Evolutionary conservation across 225 moss, liverwort and hornwort genomes (phyloP).

Genomic region (Sphagnum contortum): DNA sequence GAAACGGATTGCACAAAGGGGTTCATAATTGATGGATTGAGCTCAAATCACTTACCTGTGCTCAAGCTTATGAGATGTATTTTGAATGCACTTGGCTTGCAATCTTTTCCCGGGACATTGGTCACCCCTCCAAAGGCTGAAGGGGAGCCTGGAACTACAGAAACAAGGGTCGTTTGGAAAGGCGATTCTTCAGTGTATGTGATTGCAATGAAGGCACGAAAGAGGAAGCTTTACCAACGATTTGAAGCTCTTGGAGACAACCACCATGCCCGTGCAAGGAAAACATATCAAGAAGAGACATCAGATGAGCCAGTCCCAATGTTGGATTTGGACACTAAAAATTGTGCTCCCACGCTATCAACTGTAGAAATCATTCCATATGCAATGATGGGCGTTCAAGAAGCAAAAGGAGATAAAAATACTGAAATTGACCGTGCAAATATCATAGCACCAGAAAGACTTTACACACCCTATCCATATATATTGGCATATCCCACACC

Average conservation of each 20-base stretch:
- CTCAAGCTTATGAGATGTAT: slow-evolving; percentile 38
- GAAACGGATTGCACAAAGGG: slow-evolving; percentile 39
- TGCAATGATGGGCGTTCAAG: too few relatives aligned
- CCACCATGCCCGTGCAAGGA: slow-evolving; percentile 39
- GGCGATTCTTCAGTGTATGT: slow-evolving; percentile 37
- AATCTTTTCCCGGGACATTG: slow-evolving; percentile 20
- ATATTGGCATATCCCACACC: slow-evolving; percentile 47
- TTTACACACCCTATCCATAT: slow-evolving; percentile 59
- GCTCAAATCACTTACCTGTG: slow-evolving; percentile 33
- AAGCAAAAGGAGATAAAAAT: neutral
- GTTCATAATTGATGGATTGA: slow-evolving; percentile 67
- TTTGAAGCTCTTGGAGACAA: slow-evolving; percentile 46
- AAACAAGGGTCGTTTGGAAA: slow-evolving; percentile 37
- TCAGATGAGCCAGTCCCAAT: too few relatives aligned
- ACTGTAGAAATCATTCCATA: too few relatives aligned
- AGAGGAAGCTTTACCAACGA: slow-evolving; percentile 35
- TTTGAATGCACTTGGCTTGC: slow-evolving; percentile 40
- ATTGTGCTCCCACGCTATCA: too few relatives aligned
- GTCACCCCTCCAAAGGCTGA: neutral
- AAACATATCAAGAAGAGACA: neutral
- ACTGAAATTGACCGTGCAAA: slow-evolving; percentile 18
- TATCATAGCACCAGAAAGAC: slow-evolving; percentile 18
- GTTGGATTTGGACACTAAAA: too few relatives aligned
- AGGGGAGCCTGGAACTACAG: neutral
- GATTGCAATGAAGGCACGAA: slow-evolving; percentile 34